A percentile compares a stretch with the other conserved stretches of the same genome.
Evolutionary conservation across 176 grass and related monocot species (phyloP).

Genomic region (Zizania latifolia): DNA sequence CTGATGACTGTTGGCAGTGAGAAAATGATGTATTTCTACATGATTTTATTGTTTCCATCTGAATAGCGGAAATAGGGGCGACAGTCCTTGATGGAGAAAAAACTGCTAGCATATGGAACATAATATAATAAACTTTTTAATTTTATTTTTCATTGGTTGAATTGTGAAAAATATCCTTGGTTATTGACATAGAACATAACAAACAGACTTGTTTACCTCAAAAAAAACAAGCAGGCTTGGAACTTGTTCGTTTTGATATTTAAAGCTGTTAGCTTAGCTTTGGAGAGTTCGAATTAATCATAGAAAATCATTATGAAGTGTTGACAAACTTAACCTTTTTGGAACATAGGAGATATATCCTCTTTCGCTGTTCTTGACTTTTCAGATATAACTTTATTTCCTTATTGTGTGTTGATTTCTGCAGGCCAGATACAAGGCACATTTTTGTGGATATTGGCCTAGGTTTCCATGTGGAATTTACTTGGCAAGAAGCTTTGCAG

Average conservation of each 20-base stretch:
- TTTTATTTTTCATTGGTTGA: background rate
- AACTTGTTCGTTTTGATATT: background rate
- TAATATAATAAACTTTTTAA: background rate
- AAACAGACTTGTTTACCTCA: too few species aligned
- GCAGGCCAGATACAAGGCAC: constrained; percentile 66
- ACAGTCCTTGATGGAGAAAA: background rate
- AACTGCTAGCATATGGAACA: background rate
- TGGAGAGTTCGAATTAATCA: background rate
- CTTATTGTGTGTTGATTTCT: background rate
- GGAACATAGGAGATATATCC: background rate
- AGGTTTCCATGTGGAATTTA: constrained; percentile 95
- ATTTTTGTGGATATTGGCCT: constrained; percentile 93
- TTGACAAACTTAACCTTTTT: background rate
- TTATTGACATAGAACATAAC: background rate
- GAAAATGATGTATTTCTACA: background rate
- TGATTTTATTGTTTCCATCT: background rate
- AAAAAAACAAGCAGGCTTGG: background rate
- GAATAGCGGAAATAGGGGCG: background rate
- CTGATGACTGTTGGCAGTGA: background rate
- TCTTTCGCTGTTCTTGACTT: background rate
- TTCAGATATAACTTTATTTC: background rate
- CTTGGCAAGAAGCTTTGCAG: constrained; percentile 76
- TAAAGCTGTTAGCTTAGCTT: background rate
- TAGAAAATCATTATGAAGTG: background rate
- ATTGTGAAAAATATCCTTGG: background rate